These are phyloP conservation scores for Solidago caesia DNA, from an alignment of 129 eudicot species.

Conservation along the genomic window DNA sequence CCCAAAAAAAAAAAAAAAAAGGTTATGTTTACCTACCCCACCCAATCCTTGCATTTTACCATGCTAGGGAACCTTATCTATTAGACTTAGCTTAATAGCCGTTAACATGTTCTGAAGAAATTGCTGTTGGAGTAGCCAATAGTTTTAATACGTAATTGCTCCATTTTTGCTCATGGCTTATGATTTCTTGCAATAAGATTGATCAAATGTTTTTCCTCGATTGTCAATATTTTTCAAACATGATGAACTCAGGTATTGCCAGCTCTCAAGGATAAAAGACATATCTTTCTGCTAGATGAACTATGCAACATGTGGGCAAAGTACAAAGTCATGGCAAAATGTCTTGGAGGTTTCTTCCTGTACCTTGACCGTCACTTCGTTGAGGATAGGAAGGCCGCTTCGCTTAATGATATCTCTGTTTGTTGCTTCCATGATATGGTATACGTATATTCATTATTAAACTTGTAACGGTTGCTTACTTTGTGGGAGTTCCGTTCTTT, in stretches of 20 bases:
- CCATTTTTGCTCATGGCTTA: no score
- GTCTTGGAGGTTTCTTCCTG: constrained; percentile 48
- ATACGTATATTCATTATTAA: constrained; percentile 1
- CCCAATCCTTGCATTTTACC: no score
- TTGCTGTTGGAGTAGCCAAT: no score
- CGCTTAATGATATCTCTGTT: constrained; percentile 39
- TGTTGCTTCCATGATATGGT: constrained; percentile 52
- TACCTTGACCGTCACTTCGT: constrained; percentile 49
- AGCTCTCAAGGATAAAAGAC: constrained; percentile 38
- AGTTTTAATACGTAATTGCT: no score
- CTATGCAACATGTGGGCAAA: constrained; percentile 47
- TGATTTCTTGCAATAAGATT: background rate
- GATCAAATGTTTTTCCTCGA: background rate
- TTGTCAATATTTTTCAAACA: background rate
- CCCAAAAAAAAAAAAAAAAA: no score
- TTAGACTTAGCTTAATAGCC: no score
- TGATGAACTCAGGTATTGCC: constrained; percentile 48
- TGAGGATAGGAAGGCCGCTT: constrained; percentile 23
- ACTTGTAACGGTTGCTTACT: background rate
- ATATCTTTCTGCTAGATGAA: constrained; percentile 33
- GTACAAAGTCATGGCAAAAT: constrained; percentile 52
- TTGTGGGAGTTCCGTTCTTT: background rate
- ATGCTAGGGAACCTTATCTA: no score
- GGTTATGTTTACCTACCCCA: no score
- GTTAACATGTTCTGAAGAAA: no score